phyloP scores from a whole-genome alignment of 2,329 filamentous ascomycete genomes.

The Chaetomium olivaceum region DNA sequence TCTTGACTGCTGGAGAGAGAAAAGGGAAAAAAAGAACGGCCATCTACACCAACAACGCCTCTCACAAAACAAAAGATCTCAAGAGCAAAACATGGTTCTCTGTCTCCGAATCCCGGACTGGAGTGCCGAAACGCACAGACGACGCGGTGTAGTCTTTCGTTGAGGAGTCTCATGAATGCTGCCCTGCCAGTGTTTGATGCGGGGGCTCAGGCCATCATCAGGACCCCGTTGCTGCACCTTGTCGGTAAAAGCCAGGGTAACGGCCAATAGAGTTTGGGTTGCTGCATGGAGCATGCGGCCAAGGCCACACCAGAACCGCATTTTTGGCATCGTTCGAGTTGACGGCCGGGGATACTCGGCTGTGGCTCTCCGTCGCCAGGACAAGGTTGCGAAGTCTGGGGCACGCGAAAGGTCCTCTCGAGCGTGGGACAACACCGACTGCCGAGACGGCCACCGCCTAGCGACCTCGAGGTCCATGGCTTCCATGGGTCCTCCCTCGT shows the following conservation, averaged over 20 bases:
- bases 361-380: conserved; percentile 1
- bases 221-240: neutral
- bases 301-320: neutral
- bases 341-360: conserved; percentile 2
- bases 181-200: neutral
- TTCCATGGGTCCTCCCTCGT: neutral
- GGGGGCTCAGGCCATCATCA: conserved; percentile 7
- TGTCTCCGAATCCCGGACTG: neutral
- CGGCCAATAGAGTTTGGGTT: conserved; percentile 3
- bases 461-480: neutral
- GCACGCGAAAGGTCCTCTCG: neutral
- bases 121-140: conserved; percentile 4
- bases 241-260: neutral
- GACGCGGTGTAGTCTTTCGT: neutral
- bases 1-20: too few species aligned
- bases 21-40: neutral
- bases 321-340: neutral
- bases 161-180: neutral
- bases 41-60: neutral
- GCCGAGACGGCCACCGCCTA: neutral
- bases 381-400: neutral
- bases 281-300: neutral
- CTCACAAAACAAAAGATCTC: neutral
- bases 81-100: neutral
- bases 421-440: neutral